Evolutionary conservation across 805 yeast genomes (phyloP).

Genomic region (Kregervanrija fluxuum): DNA sequence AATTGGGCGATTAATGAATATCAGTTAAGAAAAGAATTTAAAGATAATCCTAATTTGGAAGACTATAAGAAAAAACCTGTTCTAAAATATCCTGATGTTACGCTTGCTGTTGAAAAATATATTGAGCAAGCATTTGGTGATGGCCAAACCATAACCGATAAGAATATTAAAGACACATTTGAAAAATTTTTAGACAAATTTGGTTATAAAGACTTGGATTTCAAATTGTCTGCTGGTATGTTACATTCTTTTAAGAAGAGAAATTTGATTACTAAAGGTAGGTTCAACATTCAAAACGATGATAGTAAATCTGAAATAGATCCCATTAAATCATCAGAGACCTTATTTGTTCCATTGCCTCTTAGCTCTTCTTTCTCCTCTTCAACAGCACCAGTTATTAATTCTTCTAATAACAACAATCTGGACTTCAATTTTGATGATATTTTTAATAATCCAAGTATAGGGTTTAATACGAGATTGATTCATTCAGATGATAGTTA

Average conservation of each 20-base stretch:
- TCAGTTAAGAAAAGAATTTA: slow-evolving; percentile 16
- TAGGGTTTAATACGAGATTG: slow-evolving; percentile 31
- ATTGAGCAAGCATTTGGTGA: slow-evolving; percentile 11
- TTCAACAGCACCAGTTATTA: background rate
- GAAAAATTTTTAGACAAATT: slow-evolving; percentile 10
- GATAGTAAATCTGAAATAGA: too few species aligned
- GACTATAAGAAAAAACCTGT: slow-evolving; percentile 27
- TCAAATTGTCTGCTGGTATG: slow-evolving; percentile 29
- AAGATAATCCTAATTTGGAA: slow-evolving; percentile 21
- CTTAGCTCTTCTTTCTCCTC: background rate
- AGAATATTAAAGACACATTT: slow-evolving; percentile 17
- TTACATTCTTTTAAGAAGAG: slow-evolving; percentile 27
- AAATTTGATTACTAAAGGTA: slow-evolving; percentile 8
- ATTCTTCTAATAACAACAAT: slow-evolving; percentile 1
- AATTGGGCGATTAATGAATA: slow-evolving; percentile 26
- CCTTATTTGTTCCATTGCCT: background rate
- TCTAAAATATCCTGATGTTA: slow-evolving; percentile 28
- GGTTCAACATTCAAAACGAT: background rate
- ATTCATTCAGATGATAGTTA: slow-evolving; percentile 30
- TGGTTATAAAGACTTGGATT: slow-evolving; percentile 18
- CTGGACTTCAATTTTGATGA: slow-evolving; percentile 22
- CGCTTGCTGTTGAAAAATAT: slow-evolving; percentile 24
- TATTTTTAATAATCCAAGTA: slow-evolving; percentile 19
- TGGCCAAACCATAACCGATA: slow-evolving; percentile 22
- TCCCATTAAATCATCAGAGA: too few species aligned